Percentiles rank a stretch among this genome's conserved stretches.
Evolutionary conservation across 139 green algal genomes (phyloP).

Genomic region (Yamagishiella unicocca): DNA sequence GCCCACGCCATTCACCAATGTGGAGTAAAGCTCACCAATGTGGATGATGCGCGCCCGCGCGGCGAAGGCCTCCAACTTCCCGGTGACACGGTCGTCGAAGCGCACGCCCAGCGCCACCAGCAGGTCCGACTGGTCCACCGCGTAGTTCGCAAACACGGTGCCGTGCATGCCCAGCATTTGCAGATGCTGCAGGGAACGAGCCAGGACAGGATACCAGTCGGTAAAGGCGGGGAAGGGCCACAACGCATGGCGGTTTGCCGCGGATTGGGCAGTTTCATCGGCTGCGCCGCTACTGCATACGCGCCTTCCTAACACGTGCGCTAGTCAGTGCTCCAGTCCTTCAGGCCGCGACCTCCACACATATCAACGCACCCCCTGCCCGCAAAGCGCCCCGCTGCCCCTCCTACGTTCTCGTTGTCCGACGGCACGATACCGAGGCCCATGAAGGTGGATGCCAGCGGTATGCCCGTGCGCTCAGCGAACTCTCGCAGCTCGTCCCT

Average conservation of each 20-base stretch:
- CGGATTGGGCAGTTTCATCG: no score
- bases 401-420: slow-evolving; percentile 57
- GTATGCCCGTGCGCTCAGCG: slow-evolving; percentile 83
- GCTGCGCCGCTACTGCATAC: no score
- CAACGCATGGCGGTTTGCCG: no score
- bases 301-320: no score
- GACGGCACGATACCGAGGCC: slow-evolving; percentile 86
- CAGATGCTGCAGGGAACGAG: slow-evolving; percentile 75
- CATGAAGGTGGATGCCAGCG: slow-evolving; percentile 96
- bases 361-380: not conserved
- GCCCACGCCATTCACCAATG: no score
- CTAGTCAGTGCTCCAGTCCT: no score
- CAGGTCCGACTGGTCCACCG: slow-evolving; percentile 94
- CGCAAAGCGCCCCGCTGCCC: not conserved
- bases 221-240: no score
- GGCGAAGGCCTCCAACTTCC: slow-evolving; percentile 98
- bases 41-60: slow-evolving; percentile 93
- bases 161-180: slow-evolving; percentile 99
- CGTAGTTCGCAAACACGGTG: slow-evolving; percentile 97
- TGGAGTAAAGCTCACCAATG: slow-evolving; percentile 80
- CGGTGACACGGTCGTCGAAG: slow-evolving; percentile 99
- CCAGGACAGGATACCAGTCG: slow-evolving; percentile 51
- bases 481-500: slow-evolving; percentile 89
- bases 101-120: slow-evolving; percentile 96
- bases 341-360: no score